Conservation (phyloP, 148 eudicot genomes). For the Agrostemma githago region DNA sequence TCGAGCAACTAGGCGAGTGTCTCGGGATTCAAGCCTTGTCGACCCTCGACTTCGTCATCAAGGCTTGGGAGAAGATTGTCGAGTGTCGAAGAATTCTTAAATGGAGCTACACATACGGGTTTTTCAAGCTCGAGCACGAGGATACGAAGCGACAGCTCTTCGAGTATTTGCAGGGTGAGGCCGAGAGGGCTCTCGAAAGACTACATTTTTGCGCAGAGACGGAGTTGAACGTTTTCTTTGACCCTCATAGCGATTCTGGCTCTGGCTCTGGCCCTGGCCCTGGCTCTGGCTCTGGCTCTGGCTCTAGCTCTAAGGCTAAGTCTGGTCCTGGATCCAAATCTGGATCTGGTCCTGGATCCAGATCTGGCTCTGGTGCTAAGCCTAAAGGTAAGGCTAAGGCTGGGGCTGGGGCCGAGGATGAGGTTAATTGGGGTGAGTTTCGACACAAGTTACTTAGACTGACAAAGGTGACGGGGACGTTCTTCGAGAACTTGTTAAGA, state of each 20-base stretch:
- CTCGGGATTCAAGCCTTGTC: slow-evolving; percentile 37
- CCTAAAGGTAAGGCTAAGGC: neutral
- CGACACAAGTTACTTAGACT: slow-evolving; percentile 42
- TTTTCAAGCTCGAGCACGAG: slow-evolving; percentile 41
- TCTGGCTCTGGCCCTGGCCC: too few species aligned
- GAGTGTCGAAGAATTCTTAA: slow-evolving; percentile 63
- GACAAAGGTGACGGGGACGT: slow-evolving; percentile 55
- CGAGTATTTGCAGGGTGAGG: slow-evolving; percentile 64
- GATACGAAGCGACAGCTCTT: slow-evolving; percentile 41
- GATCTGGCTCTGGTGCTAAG: too few species aligned
- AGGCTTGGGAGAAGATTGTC: slow-evolving; percentile 69
- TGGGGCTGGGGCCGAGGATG: neutral
- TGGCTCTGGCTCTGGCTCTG: too few species aligned
- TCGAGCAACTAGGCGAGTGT: neutral
- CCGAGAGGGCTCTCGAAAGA: slow-evolving; percentile 59
- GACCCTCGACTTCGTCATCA: slow-evolving; percentile 50
- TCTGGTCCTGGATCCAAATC: too few species aligned
- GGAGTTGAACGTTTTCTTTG: slow-evolving; percentile 32
- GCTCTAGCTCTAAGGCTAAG: too few species aligned
- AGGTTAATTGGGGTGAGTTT: slow-evolving; percentile 31
- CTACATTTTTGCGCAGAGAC: slow-evolving; percentile 64
- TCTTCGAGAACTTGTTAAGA: slow-evolving; percentile 62
- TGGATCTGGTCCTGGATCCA: too few species aligned
- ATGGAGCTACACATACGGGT: slow-evolving; percentile 74
- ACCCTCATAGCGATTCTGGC: too few species aligned